These are phyloP conservation scores for Lodderomyces parapsilosis DNA, from an alignment of 1,139 yeast genomes.

Conservation along the genomic window DNA sequence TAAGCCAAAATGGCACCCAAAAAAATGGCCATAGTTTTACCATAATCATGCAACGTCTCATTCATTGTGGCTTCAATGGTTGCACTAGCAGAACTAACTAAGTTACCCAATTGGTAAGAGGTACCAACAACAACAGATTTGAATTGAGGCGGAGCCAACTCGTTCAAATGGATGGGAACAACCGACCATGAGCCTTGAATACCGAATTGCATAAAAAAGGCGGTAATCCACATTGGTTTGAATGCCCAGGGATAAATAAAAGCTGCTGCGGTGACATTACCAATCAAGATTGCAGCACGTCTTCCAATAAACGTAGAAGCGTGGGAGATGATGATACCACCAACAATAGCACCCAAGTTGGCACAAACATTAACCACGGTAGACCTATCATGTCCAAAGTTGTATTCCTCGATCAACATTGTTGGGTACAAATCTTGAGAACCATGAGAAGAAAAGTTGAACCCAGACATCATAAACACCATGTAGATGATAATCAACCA, in stretches of 20 bases:
- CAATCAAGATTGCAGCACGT: constrained; percentile 41
- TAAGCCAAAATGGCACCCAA: constrained; percentile 75
- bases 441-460: constrained; percentile 40
- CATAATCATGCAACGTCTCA: constrained; percentile 26
- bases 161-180: constrained; percentile 74
- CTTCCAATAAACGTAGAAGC: constrained; percentile 35
- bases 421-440: constrained; percentile 44
- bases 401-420: constrained; percentile 29
- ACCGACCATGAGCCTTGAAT: constrained; percentile 93
- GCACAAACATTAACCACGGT: constrained; percentile 40
- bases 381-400: constrained; percentile 25
- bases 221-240: constrained; percentile 56
- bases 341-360: constrained; percentile 37
- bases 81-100: constrained; percentile 79
- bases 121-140: constrained; percentile 73
- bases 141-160: constrained; percentile 74
- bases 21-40: constrained; percentile 74
- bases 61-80: constrained; percentile 72
- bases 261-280: constrained; percentile 68
- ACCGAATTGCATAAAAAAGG: constrained; percentile 75
- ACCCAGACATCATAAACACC: constrained; percentile 41
- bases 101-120: constrained; percentile 80
- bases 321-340: constrained; percentile 38
- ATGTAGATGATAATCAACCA: constrained; percentile 40
- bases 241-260: constrained; percentile 76